Base-by-base conservation (phyloP, 768 basidiomycete genomes). In the Mycena latifolia region DNA sequence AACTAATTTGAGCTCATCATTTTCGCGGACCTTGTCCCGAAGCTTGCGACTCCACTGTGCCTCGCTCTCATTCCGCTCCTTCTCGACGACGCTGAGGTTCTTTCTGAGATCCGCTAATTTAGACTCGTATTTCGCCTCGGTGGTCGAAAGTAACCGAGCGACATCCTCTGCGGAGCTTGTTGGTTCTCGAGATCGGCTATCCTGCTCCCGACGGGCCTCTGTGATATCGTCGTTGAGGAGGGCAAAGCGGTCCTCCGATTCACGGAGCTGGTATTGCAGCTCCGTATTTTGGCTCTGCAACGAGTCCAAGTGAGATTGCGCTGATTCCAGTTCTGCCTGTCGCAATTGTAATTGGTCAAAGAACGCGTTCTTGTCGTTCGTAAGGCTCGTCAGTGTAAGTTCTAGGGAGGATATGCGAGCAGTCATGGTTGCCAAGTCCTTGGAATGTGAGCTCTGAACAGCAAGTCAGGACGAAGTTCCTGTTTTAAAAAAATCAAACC, bases 1-100 rank as follows among this genome's bases (percentile, higher is more conserved):
- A 45, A 83, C 73, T 43, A 79, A 80, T 73, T 90, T 88, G 66
- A 96, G 73, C 54, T 88, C 86, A 62, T 98, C 95, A 22, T 90
- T 79, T 75, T 97, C 96, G 67, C 84, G 85, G 25, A 86, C 83
- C 74, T 94, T 92, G 72, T 94, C 92, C 27, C 85, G 85, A 33
- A 98, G 81, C 74, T 95, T 96, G 61, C 84, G 85, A 73, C 92
- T 92, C 94, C 96, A 97, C 66, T 94, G 92, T 27, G 92, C 91
- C 72, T 99, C 97, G 31, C 86, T 86, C 54, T 97, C 96, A 57
- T 86, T 90, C 41, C 95, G 85, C 76, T 99, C 98, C 70, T 86
- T 88, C 80, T 98, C 97, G 24, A 90, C 76, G 11, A 81, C 79
- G 6, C 80, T 73, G 27, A 98, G 77, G 57, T 88, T 87, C 66